These are phyloP conservation scores for Pythium utonaiense DNA, from an alignment of 352 stramenopile species.

Conservation along the genomic window DNA sequence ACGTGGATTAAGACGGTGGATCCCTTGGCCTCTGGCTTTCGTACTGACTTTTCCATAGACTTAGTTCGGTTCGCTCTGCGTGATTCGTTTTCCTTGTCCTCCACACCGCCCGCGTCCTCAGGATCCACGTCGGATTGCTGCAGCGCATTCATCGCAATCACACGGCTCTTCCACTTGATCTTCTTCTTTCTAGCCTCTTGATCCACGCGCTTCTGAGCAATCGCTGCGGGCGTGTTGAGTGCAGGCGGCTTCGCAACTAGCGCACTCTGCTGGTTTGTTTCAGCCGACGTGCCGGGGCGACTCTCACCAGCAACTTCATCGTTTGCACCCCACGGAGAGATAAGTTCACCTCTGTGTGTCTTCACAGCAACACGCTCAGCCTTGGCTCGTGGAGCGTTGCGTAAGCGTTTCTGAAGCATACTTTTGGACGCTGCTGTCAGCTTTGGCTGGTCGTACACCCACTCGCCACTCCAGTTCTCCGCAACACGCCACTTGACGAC, in stretches of 20 bases:
- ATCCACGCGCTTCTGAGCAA: slow-evolving; percentile 17
- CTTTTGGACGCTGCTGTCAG: slow-evolving; percentile 33
- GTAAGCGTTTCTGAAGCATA: slow-evolving; percentile 35
- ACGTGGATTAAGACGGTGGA: slow-evolving; percentile 32
- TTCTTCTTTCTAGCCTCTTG: slow-evolving; percentile 21
- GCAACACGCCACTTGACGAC: slow-evolving; percentile 42
- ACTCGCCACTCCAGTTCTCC: slow-evolving; percentile 61
- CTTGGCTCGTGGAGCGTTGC: slow-evolving; percentile 27
- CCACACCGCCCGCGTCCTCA: not conserved
- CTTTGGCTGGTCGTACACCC: slow-evolving; percentile 46
- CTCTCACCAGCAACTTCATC: slow-evolving; percentile 1
- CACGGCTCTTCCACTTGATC: slow-evolving; percentile 41
- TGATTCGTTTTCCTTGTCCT: slow-evolving; percentile 27
- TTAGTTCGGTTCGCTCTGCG: slow-evolving; percentile 13
- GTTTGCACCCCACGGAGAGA: slow-evolving; percentile 26
- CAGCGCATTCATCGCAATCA: slow-evolving; percentile 59
- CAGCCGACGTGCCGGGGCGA: not conserved
- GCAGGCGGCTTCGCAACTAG: not conserved
- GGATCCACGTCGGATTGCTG: slow-evolving; percentile 27
- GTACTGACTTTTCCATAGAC: not conserved
- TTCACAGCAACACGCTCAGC: slow-evolving; percentile 38
- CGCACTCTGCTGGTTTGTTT: not conserved
- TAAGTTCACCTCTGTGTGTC: slow-evolving; percentile 42
- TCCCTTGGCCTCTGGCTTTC: not conserved
- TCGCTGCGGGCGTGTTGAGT: not conserved